These are phyloP conservation scores for Torulaspora delbrueckii DNA, from an alignment of 805 yeast genomes.

Conservation along the genomic window DNA sequence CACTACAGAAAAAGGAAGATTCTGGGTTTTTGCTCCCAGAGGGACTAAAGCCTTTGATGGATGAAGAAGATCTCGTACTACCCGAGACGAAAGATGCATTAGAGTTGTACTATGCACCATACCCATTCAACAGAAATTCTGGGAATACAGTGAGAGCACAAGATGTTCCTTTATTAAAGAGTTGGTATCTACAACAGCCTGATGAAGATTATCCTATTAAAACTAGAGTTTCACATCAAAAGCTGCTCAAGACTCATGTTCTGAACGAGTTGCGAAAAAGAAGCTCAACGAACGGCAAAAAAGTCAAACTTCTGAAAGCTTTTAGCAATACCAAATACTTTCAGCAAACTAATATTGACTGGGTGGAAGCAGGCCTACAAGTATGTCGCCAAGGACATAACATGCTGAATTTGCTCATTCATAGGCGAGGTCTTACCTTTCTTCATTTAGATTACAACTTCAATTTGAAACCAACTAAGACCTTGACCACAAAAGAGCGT, in stretches of 20 bases:
- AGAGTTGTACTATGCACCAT: constrained; percentile 72
- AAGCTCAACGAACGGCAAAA: constrained; percentile 42
- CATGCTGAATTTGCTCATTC: constrained; percentile 85
- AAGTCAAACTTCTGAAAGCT: constrained; percentile 55
- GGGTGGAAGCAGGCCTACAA: constrained; percentile 98
- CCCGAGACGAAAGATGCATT: constrained; percentile 54
- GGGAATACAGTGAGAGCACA: constrained; percentile 77
- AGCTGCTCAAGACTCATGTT: constrained; percentile 71
- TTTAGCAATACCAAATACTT: constrained; percentile 79
- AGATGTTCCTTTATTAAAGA: constrained; percentile 79
- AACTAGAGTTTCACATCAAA: constrained; percentile 83
- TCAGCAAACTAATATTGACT: constrained; percentile 86
- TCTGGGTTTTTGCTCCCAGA: constrained; percentile 33
- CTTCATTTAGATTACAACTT: constrained; percentile 93
- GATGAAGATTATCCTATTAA: constrained; percentile 61
- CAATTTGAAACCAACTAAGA: constrained; percentile 92
- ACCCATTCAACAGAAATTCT: constrained; percentile 73
- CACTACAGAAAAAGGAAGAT: constrained; percentile 37
- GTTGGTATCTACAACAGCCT: constrained; percentile 74
- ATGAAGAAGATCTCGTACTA: constrained; percentile 41
- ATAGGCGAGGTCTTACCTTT: constrained; percentile 84
- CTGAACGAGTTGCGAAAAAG: constrained; percentile 60
- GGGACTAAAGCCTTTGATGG: constrained; percentile 49
- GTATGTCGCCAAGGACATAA: constrained; percentile 90
- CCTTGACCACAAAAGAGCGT: constrained; percentile 92